Conservation (phyloP, 148 eudicot species). For the Bassia scoparia region DNA sequence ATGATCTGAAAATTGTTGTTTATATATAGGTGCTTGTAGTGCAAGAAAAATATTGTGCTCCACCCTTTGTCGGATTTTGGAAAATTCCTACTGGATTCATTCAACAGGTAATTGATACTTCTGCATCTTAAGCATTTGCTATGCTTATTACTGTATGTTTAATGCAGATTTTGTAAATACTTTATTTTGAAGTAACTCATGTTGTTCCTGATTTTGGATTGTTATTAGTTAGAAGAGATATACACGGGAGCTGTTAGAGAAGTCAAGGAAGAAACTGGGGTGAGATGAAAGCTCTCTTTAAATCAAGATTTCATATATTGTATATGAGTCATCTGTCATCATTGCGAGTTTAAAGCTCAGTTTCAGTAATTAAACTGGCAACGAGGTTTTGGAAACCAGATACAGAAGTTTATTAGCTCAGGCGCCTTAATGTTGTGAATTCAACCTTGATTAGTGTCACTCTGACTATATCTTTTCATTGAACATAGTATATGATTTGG, state of each 20-base stretch:
- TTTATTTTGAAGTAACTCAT: neutral
- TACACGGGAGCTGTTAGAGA: constrained; percentile 82
- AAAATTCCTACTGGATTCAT: constrained; percentile 90
- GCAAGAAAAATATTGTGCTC: constrained; percentile 69
- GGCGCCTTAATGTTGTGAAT: neutral
- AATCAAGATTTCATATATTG: neutral
- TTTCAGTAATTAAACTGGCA: too few relatives aligned
- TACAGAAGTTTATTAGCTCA: neutral
- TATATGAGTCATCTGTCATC: neutral
- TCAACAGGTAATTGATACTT: constrained; percentile 44
- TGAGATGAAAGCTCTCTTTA: constrained; percentile 25
- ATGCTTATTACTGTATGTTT: neutral
- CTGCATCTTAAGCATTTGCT: neutral
- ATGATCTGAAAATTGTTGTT: neutral
- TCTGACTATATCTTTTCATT: too few relatives aligned
- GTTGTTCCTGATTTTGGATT: neutral
- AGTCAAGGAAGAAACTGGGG: constrained; percentile 94
- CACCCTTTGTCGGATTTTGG: constrained; percentile 62
- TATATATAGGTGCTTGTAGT: constrained; percentile 70
- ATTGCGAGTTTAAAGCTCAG: neutral
- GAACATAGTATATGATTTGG: too few relatives aligned
- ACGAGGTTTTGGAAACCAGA: too few relatives aligned
- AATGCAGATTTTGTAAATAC: neutral
- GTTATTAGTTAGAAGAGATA: constrained; percentile 75
- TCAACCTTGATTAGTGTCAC: neutral